phyloP scores from a whole-genome alignment of 1,139 yeast species.

The Pichia sp. region DNA sequence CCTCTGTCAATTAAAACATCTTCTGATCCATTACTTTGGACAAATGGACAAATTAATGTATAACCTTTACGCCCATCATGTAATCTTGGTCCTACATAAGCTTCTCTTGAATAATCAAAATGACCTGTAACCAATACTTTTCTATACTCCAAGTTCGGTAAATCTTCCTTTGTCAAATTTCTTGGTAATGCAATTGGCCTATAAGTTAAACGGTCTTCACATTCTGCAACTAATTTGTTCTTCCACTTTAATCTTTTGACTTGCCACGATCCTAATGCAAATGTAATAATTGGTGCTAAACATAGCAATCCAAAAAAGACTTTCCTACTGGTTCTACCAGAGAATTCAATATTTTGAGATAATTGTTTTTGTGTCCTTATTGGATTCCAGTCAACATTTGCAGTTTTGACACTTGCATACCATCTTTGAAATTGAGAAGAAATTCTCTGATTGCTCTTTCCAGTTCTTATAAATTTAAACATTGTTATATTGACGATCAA shows the following conservation, averaged over 20 bases:
- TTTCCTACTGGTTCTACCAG: conserved; percentile 32
- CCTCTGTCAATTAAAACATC: conserved; percentile 80
- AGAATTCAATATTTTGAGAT: conserved; percentile 32
- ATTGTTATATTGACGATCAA: background rate
- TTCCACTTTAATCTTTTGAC: conserved; percentile 83
- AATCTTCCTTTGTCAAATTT: conserved; percentile 45
- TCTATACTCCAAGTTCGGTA: conserved; percentile 73
- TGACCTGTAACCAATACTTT: conserved; percentile 66
- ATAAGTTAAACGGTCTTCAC: conserved; percentile 73
- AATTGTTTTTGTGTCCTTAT: conserved; percentile 43
- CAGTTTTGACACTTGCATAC: conserved; percentile 46
- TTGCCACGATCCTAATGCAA: conserved; percentile 93
- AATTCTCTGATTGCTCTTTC: background rate
- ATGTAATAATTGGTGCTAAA: conserved; percentile 83
- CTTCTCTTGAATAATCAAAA: conserved; percentile 79
- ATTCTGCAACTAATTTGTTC: conserved; percentile 68
- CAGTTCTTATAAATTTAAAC: background rate
- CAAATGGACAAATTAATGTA: conserved; percentile 73
- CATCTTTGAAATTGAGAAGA: conserved; percentile 3
- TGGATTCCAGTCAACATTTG: conserved; percentile 82
- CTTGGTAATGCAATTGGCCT: conserved; percentile 70
- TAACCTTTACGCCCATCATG: conserved; percentile 75
- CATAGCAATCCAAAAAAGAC: conserved; percentile 55
- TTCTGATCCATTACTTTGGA: conserved; percentile 68
- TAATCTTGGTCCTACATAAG: conserved; percentile 87